These are phyloP conservation scores for Rhizopogon roseolus DNA, from an alignment of 768 basidiomycete genomes.

Conservation along the genomic window DNA sequence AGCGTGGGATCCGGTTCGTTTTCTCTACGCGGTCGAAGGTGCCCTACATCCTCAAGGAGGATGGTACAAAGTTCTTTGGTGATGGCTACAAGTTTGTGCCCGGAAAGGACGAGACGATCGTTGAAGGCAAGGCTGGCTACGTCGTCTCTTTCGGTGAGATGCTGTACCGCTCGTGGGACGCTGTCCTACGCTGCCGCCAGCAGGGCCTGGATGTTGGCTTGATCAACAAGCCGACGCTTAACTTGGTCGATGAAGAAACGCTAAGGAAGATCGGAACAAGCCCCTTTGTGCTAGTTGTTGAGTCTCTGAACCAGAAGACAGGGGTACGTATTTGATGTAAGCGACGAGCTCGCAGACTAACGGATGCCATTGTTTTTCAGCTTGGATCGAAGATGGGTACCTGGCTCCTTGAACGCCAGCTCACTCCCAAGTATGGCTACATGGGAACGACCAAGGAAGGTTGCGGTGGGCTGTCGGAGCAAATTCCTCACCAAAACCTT, in stretches of 20 bases:
- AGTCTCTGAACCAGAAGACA: slow-evolving; percentile 86
- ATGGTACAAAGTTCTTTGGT: slow-evolving; percentile 64
- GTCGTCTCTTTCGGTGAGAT: slow-evolving; percentile 86
- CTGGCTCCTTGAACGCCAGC: slow-evolving; percentile 77
- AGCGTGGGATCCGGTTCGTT: slow-evolving; percentile 77
- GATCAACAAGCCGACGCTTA: slow-evolving; percentile 83
- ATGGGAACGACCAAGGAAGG: slow-evolving; percentile 78
- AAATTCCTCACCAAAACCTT: slow-evolving; percentile 79
- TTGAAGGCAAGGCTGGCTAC: slow-evolving; percentile 74
- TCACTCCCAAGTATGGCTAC: slow-evolving; percentile 78
- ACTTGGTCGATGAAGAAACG: slow-evolving; percentile 77
- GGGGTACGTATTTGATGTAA: slow-evolving; percentile 38
- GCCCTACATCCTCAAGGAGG: slow-evolving; percentile 77
- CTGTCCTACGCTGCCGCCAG: slow-evolving; percentile 68
- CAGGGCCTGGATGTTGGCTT: slow-evolving; percentile 76
- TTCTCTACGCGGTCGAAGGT: slow-evolving; percentile 91
- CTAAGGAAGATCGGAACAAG: slow-evolving; percentile 69
- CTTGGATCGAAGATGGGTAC: slow-evolving; percentile 84
- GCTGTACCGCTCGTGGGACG: slow-evolving; percentile 81
- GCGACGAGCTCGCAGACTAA: neutral
- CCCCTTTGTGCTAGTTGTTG: slow-evolving; percentile 79
- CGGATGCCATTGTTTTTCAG: slow-evolving; percentile 15
- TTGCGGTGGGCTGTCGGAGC: slow-evolving; percentile 75
- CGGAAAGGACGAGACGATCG: slow-evolving; percentile 80
- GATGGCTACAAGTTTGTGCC: slow-evolving; percentile 75